A percentile compares a stretch with the other conserved stretches of the same genome.
phyloP scores from a whole-genome alignment of 2,329 filamentous ascomycete genomes.

The Colletotrichum zoysiae region DNA sequence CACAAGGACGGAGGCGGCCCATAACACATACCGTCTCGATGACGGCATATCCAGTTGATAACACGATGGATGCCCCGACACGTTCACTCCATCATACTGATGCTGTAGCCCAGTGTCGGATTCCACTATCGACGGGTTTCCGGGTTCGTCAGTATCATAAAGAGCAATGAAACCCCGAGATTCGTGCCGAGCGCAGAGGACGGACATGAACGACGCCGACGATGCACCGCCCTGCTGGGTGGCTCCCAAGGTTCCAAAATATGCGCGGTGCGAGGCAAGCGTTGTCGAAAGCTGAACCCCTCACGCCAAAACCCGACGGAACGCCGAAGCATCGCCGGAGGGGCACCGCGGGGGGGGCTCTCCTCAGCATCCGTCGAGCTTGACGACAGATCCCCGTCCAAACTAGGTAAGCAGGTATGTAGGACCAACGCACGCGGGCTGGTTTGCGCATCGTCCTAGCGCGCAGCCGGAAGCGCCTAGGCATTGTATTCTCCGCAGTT shows the following conservation, averaged over 20 bases:
- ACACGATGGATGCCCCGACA: constrained; percentile 14
- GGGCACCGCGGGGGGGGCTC: background rate
- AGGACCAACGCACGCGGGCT: constrained; percentile 24
- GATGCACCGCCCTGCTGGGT: constrained; percentile 1
- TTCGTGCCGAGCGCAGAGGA: constrained; percentile 6
- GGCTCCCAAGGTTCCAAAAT: constrained; percentile 1
- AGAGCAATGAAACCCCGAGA: constrained; percentile 17
- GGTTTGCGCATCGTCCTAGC: constrained; percentile 17
- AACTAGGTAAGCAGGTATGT: background rate
- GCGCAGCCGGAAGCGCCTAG: constrained; percentile 4
- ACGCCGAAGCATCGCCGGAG: constrained; percentile 38
- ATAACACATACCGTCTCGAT: constrained; percentile 22
- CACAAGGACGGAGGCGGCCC: constrained; percentile 9
- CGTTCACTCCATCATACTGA: constrained; percentile 3
- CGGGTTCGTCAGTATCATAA: constrained; percentile 6
- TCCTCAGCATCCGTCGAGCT: constrained; percentile 24
- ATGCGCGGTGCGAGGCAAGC: constrained; percentile 11
- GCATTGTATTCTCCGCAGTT: constrained; percentile 21
- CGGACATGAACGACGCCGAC: background rate
- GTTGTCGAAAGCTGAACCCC: constrained; percentile 26
- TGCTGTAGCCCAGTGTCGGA: constrained; percentile 10
- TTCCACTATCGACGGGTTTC: constrained; percentile 19
- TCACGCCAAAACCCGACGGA: constrained; percentile 35
- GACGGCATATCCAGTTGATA: constrained; percentile 20
- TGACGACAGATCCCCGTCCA: constrained; percentile 41